Percentiles rank a stretch among this genome's conserved stretches.
These are phyloP conservation scores for Curvularia sp. DNA, from an alignment of 2,329 filamentous ascomycete species.

Conservation along the genomic window DNA sequence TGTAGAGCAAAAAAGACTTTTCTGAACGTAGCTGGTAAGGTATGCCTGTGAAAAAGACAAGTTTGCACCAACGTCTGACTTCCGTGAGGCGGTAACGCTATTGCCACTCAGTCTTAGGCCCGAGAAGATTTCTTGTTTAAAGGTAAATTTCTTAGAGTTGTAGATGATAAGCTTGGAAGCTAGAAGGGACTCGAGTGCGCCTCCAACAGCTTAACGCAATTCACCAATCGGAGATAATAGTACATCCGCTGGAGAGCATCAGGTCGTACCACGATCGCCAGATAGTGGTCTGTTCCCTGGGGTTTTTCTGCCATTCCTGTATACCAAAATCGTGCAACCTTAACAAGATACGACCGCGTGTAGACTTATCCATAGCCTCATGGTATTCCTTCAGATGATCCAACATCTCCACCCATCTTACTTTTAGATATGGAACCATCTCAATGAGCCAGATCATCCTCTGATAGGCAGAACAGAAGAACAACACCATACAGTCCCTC, in stretches of 20 bases:
- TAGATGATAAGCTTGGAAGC: no score
- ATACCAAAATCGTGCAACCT: background rate
- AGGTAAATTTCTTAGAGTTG: no score
- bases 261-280: background rate
- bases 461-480: background rate
- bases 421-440: background rate
- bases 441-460: background rate
- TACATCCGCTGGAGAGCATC: background rate
- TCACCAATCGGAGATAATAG: no score
- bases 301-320: background rate
- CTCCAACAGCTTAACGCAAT: no score
- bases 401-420: background rate
- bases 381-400: background rate
- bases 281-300: background rate
- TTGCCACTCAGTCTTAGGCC: no score
- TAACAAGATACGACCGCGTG: background rate
- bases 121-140: no score
- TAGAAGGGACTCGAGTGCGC: no score
- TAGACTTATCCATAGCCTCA: background rate
- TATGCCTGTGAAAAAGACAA: no score
- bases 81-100: no score
- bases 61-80: no score
- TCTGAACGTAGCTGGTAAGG: no score
- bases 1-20: no score
- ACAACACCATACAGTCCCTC: background rate